A percentile compares a stretch with the other conserved stretches of the same genome.
Conservation (phyloP, 306 rosid species). For the Styphnolobium japonicum region DNA sequence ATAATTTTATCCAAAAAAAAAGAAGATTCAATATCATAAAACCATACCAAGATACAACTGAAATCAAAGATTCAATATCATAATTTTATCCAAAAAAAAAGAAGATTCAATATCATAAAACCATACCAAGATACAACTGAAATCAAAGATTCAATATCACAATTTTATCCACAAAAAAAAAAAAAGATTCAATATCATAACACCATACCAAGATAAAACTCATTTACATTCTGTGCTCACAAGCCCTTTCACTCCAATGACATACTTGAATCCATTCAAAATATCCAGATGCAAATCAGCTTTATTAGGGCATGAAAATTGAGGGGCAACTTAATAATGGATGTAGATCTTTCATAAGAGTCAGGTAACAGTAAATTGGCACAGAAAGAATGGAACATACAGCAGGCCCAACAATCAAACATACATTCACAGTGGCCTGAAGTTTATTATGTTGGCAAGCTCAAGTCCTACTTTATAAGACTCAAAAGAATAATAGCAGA, state of each 20-base stretch:
- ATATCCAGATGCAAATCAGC: neutral
- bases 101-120: neutral
- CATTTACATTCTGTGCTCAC: neutral
- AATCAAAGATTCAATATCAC: neutral
- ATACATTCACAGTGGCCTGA: neutral
- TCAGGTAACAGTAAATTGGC: neutral
- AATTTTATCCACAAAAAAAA: no score
- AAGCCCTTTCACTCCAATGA: neutral
- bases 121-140: neutral
- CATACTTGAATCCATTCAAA: neutral
- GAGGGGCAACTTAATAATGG: neutral
- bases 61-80: neutral
- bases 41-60: neutral
- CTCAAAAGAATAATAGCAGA: no score
- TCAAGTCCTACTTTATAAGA: neutral
- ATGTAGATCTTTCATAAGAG: neutral
- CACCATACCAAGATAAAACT: neutral
- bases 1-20: no score
- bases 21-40: neutral
- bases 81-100: no score
- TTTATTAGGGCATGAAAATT: neutral
- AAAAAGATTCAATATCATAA: neutral
- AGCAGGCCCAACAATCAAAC: neutral
- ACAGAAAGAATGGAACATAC: neutral
- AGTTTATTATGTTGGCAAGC: neutral